Evolutionary conservation across 768 basidiomycete species (phyloP).

Genomic region (Pulveroboletus frians): DNA sequence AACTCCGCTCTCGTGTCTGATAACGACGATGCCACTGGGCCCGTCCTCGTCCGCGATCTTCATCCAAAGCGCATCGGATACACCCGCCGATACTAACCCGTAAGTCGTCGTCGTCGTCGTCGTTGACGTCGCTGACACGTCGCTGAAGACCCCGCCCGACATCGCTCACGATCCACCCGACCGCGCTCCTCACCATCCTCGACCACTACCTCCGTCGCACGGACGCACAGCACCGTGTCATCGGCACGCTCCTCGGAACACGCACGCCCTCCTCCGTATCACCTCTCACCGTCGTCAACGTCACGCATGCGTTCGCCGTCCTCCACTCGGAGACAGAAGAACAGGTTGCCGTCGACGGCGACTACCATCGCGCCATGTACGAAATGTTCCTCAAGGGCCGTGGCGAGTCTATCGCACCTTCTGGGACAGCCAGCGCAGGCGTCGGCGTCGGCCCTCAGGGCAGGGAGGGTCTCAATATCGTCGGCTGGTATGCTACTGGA

Average conservation of each 20-base stretch:
- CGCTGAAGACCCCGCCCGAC: constrained; percentile 58
- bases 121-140: background rate
- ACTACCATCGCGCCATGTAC: constrained; percentile 90
- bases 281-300: constrained; percentile 44
- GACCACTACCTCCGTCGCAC: constrained; percentile 93
- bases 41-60: constrained; percentile 42
- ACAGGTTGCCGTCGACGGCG: constrained; percentile 94
- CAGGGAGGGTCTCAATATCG: constrained; percentile 76
- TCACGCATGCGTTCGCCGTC: constrained; percentile 85
- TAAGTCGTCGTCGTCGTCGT: constrained; percentile 19
- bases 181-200: constrained; percentile 90
- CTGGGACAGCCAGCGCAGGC: constrained; percentile 12
- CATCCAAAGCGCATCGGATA: constrained; percentile 33
- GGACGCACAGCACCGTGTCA: constrained; percentile 79
- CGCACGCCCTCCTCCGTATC: constrained; percentile 45
- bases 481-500: constrained; percentile 88
- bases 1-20: constrained; percentile 28
- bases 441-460: constrained; percentile 19
- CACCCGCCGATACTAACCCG: constrained; percentile 30
- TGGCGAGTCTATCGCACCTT: constrained; percentile 43
- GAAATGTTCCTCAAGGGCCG: constrained; percentile 65
- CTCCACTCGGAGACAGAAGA: constrained; percentile 89
- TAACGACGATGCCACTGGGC: constrained; percentile 43
- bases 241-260: constrained; percentile 89
- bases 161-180: constrained; percentile 80